Evolutionary conservation across 108 stramenopile species (phyloP).

Genomic region (Pseudonitzschia multiseries): DNA sequence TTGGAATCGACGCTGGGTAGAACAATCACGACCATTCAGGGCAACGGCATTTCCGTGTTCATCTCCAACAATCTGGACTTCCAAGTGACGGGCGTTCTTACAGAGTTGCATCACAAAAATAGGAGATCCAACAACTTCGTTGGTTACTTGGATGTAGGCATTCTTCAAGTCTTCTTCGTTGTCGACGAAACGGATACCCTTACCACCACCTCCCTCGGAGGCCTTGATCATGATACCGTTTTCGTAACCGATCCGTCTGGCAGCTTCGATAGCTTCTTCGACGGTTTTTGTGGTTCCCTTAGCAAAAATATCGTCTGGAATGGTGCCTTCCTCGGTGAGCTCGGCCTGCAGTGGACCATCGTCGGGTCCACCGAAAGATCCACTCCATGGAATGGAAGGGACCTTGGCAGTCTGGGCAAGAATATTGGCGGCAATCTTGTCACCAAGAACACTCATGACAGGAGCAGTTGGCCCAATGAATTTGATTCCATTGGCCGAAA

Average conservation of each 20-base stretch:
- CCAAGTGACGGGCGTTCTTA: constrained; percentile 97
- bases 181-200: constrained; percentile 97
- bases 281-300: constrained; percentile 87
- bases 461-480: constrained; percentile 94
- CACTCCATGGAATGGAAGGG: constrained; percentile 96
- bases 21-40: constrained; percentile 96
- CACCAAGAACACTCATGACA: constrained; percentile 94
- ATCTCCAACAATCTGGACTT: constrained; percentile 99
- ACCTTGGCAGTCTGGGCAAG: constrained; percentile 94
- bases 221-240: constrained; percentile 98
- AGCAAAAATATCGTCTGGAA: constrained; percentile 91
- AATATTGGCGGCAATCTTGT: constrained; percentile 96
- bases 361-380: constrained; percentile 86
- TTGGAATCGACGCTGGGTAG: constrained; percentile 98
- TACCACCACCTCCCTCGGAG: constrained; percentile 97
- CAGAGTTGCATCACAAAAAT: constrained; percentile 98
- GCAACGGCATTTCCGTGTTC: constrained; percentile 96
- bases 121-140: constrained; percentile 95
- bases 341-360: constrained; percentile 92
- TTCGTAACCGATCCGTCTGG: constrained; percentile 92
- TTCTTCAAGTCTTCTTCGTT: constrained; percentile 85
- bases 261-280: constrained; percentile 94
- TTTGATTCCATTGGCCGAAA: constrained; percentile 78
- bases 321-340: constrained; percentile 93
- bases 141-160: constrained; percentile 87